A percentile compares a stretch with the other conserved stretches of the same genome.
Conservation (phyloP, 2,329 filamentous ascomycete genomes). For the Alternaria ethzedia region DNA sequence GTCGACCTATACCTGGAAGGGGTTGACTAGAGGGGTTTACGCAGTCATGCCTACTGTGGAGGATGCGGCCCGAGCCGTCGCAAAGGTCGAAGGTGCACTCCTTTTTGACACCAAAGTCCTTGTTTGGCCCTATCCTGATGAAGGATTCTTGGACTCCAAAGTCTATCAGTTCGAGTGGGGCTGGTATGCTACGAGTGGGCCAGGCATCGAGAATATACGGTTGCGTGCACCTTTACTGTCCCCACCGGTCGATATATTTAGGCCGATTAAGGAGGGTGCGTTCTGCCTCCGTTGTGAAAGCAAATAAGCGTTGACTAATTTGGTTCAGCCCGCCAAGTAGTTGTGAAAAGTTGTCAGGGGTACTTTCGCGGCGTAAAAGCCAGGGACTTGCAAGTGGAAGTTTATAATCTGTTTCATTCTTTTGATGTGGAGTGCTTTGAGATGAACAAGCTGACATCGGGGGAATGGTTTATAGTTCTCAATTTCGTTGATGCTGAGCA, state of each 20-base stretch:
- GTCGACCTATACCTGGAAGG: neutral
- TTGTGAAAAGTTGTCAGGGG: neutral
- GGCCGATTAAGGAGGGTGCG: neutral
- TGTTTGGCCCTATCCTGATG: neutral
- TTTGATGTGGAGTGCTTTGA: neutral
- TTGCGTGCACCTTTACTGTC: neutral
- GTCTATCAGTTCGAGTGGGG: neutral
- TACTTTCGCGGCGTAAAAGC: neutral
- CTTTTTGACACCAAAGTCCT: neutral
- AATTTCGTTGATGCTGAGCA: neutral
- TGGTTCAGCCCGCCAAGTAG: neutral
- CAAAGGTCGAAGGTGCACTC: neutral
- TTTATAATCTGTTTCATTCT: neutral
- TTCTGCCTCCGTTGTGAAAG: neutral
- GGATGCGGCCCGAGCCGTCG: neutral
- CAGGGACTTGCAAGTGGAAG: neutral
- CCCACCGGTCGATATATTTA: neutral
- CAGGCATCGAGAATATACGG: neutral
- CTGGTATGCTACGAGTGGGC: neutral
- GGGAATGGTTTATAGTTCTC: neutral
- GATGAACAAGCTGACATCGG: neutral
- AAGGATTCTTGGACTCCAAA: neutral
- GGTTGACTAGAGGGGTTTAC: neutral
- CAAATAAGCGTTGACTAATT: neutral
- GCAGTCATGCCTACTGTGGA: neutral